Base-by-base conservation (phyloP, 2,329 filamentous ascomycete genomes). In the Claviceps arundinis region DNA sequence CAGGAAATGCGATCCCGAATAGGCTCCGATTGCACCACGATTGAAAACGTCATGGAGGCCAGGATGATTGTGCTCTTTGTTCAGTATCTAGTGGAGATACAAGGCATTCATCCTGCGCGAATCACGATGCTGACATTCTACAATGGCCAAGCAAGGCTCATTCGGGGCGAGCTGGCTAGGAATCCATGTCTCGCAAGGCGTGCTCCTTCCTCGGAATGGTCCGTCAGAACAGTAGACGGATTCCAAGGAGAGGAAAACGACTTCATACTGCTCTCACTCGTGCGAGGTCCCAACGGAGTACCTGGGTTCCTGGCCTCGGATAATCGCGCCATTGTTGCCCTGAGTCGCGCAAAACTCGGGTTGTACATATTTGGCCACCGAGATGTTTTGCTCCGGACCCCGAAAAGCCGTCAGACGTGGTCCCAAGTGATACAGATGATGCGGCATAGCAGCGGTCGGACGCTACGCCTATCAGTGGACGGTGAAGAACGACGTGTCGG, bases 181-280 rank as follows among this genome's bases (percentile, higher is more conserved):
- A 62, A 68, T 41, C 40, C 37, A 9, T 47, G 52, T 42, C 56
- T 61, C 19, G 61, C 50, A 22, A 40, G 42, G 30, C 63, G 6
- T 64, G 19, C 41, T 11, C 6, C 37, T 8, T 26, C 41, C 42
- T 40, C 62, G 61, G 77, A 58, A 40, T 67, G 60, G 61, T 84
- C 84, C 2, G 83, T 95, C 1, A 78, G 80, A 37, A 95, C 89
- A 0, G 87, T 96, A 0, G 90, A 95, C 61, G 87, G 85, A 0
- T 95, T 91, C 61, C 89, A 95, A 64, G 89, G 89, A 13, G 89
- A 95, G 60, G 89, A 95, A 63, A 95, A 95, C 56, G 85, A 90
- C 24, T 73, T 95, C 8, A 74, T 96, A 9, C 64, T 95, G 2
- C 70, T 95, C 0, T 95, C 89, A 0, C 70, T 95, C 0, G 89